A percentile compares a stretch with the other conserved stretches of the same genome.
These are phyloP conservation scores for Pleurotus salmoneostramineus DNA, from an alignment of 768 basidiomycete genomes.

Conservation along the genomic window DNA sequence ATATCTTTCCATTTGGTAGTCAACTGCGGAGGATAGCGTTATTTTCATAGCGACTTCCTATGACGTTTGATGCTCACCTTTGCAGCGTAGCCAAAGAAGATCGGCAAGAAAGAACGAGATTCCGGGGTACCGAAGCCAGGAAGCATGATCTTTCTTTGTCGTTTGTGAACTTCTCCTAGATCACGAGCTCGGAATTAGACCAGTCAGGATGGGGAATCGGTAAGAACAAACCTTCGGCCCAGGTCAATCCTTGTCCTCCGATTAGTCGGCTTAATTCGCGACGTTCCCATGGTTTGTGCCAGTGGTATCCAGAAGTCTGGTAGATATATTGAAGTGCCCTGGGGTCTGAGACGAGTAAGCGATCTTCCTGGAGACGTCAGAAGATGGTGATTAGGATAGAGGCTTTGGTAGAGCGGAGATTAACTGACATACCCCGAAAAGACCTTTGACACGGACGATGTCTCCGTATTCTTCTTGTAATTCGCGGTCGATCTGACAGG, in stretches of 20 bases:
- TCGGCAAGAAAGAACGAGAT: conserved; percentile 21
- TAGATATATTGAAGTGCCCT: conserved; percentile 30
- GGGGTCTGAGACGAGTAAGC: conserved; percentile 29
- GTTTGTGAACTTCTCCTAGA: conserved; percentile 2
- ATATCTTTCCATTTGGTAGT: conserved; percentile 21
- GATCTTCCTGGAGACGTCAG: conserved; percentile 20
- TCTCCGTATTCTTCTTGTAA: conserved; percentile 27
- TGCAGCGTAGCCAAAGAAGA: conserved; percentile 23
- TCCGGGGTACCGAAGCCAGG: conserved; percentile 14
- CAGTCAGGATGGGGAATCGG: too few relatives aligned
- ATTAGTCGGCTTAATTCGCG: conserved; percentile 15
- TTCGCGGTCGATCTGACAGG: conserved; percentile 21
- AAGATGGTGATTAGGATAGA: not conserved
- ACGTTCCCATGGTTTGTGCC: conserved; percentile 21
- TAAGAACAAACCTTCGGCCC: conserved; percentile 1
- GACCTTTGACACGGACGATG: conserved; percentile 18
- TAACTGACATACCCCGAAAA: conserved; percentile 13
- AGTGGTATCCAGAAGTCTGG: conserved; percentile 23
- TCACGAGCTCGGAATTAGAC: not conserved
- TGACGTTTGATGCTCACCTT: not conserved
- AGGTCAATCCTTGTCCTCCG: conserved; percentile 6
- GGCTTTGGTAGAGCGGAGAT: not conserved
- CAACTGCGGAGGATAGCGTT: conserved; percentile 12
- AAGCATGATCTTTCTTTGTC: conserved; percentile 5
- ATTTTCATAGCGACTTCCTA: not conserved